Evolutionary conservation across 2,329 filamentous ascomycete species (phyloP).

Genomic region (Fulvia fulva): DNA sequence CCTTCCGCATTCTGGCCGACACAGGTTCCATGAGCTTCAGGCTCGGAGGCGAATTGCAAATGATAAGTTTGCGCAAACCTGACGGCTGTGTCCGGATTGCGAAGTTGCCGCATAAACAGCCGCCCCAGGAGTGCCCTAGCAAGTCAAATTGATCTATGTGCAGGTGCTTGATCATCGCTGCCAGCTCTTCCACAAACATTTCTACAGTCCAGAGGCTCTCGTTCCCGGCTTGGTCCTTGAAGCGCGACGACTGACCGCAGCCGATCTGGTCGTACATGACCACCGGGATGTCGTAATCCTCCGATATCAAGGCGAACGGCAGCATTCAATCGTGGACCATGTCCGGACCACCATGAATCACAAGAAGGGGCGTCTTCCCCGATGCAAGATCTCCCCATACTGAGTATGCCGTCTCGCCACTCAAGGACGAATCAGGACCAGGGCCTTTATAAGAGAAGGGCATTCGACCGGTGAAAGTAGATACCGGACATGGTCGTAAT

Average conservation of each 20-base stretch:
- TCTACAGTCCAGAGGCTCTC: slow-evolving; percentile 43
- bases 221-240: slow-evolving; percentile 41
- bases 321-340: background rate
- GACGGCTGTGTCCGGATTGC: slow-evolving; percentile 30
- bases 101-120: slow-evolving; percentile 42
- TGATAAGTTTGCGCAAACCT: slow-evolving; percentile 35
- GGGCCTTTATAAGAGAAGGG: background rate
- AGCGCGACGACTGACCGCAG: slow-evolving; percentile 44
- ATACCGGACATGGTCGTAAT: too few species aligned
- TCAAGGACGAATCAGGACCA: background rate
- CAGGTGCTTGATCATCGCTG: slow-evolving; percentile 43
- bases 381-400: background rate
- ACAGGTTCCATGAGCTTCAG: background rate
- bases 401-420: slow-evolving; percentile 1
- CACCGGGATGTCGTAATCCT: slow-evolving; percentile 35
- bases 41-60: background rate
- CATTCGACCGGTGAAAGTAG: too few species aligned
- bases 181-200: slow-evolving; percentile 45
- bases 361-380: background rate
- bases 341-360: slow-evolving; percentile 2
- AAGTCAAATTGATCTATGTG: slow-evolving; percentile 35
- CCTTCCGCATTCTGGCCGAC: background rate
- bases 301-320: background rate
- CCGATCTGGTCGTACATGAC: slow-evolving; percentile 52
- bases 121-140: slow-evolving; percentile 49